Conservation (phyloP, 2,329 filamentous ascomycete genomes). For the Colletotrichum noveboracense region DNA sequence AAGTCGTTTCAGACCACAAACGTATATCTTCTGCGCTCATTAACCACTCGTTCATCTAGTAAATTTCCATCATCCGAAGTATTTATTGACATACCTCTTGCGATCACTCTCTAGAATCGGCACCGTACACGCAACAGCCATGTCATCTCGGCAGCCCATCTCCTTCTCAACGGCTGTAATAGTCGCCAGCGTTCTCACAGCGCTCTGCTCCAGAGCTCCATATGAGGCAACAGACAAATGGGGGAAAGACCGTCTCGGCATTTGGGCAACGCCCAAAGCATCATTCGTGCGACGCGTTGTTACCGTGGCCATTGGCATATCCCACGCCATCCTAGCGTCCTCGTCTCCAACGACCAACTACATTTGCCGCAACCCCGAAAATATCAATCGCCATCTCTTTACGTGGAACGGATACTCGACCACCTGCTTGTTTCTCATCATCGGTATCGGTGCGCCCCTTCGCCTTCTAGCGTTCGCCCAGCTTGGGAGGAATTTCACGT, state of each 20-base stretch:
- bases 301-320: neutral
- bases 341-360: neutral
- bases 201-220: neutral
- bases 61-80: neutral
- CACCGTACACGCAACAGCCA: neutral
- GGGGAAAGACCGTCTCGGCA: neutral
- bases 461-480: neutral
- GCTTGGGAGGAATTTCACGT: neutral
- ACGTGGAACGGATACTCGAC: neutral
- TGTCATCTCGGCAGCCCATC: neutral
- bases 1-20: neutral
- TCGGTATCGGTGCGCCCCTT: accelerated
- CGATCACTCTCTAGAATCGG: neutral
- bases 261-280: neutral
- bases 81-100: accelerated
- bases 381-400: neutral
- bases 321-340: accelerated
- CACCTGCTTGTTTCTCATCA: neutral
- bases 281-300: neutral
- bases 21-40: neutral
- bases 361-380: neutral
- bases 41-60: neutral
- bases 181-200: neutral
- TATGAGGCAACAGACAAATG: neutral
- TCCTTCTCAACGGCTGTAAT: neutral